phyloP scores from a whole-genome alignment of 345 rosid genomes.

The Gynandropsis gynandra region DNA sequence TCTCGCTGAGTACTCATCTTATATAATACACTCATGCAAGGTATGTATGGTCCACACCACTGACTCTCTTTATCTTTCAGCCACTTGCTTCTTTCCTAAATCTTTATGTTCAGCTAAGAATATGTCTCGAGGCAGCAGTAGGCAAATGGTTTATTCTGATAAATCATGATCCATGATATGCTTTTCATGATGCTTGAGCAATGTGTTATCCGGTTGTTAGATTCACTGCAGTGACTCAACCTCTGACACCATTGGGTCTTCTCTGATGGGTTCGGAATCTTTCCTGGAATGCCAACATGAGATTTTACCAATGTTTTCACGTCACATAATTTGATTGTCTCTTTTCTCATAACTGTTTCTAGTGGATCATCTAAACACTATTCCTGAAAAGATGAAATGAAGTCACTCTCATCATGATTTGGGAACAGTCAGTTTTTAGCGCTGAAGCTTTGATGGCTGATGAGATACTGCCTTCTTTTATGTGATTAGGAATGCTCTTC shows the following conservation, averaged over 20 bases:
- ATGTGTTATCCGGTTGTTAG: constrained; percentile 5
- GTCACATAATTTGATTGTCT: too few relatives aligned
- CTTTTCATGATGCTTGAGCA: constrained; percentile 11
- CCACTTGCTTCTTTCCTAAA: neutral
- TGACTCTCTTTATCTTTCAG: neutral
- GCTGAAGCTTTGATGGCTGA: too few relatives aligned
- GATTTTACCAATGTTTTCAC: too few relatives aligned
- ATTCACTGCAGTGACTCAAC: constrained; percentile 6
- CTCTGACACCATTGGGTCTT: constrained; percentile 6
- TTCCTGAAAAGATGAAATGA: too few relatives aligned
- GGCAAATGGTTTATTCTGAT: constrained; percentile 6
- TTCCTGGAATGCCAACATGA: too few relatives aligned
- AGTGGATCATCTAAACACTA: too few relatives aligned
- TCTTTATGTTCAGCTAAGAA: neutral
- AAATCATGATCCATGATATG: constrained; percentile 8
- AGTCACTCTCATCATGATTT: too few relatives aligned
- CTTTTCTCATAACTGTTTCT: too few relatives aligned
- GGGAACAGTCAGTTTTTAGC: too few relatives aligned
- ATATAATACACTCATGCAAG: constrained; percentile 2
- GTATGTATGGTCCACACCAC: neutral
- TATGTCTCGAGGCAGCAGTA: neutral
- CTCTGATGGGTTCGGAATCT: constrained; percentile 16
- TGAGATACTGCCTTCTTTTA: too few relatives aligned
- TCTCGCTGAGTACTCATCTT: neutral
- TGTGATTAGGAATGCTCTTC: neutral